These are phyloP conservation scores for Pseudomassariella vexata DNA, from an alignment of 2,329 filamentous ascomycete species.

Conservation along the genomic window DNA sequence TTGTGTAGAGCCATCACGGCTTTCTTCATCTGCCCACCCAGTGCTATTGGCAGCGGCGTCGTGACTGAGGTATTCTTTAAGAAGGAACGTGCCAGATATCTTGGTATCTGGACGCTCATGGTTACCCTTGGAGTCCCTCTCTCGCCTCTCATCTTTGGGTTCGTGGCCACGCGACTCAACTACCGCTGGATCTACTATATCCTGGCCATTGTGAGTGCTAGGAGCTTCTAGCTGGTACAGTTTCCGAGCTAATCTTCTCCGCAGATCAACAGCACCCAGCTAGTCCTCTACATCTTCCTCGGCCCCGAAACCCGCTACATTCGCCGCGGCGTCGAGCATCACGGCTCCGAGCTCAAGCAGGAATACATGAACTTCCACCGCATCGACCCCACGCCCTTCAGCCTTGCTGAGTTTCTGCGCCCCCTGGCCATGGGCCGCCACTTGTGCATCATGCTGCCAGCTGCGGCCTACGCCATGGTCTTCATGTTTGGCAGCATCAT, in stretches of 20 bases:
- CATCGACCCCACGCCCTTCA: conserved; percentile 46
- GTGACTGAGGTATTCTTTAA: conserved; percentile 54
- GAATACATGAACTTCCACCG: conserved; percentile 38
- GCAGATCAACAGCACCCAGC: conserved; percentile 50
- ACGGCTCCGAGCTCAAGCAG: conserved; percentile 33
- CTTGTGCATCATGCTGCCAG: conserved; percentile 42
- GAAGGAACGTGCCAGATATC: conserved; percentile 45
- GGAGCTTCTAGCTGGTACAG: too few relatives aligned
- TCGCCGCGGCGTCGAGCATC: conserved; percentile 25
- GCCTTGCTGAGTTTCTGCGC: conserved; percentile 41
- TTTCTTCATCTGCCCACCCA: conserved; percentile 51
- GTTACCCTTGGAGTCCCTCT: conserved; percentile 19
- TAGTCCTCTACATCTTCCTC: conserved; percentile 50
- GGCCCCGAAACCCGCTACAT: conserved; percentile 51
- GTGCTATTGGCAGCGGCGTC: conserved; percentile 49
- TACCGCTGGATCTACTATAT: conserved; percentile 57
- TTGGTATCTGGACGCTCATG: conserved; percentile 50
- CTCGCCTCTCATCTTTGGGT: conserved; percentile 31
- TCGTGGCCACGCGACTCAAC: conserved; percentile 42
- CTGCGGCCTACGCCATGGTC: conserved; percentile 48
- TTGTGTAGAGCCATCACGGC: conserved; percentile 45
- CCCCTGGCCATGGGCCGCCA: conserved; percentile 37
- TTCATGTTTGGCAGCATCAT: conserved; percentile 50
- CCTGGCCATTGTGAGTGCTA: conserved; percentile 47
- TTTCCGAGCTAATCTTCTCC: conserved; percentile 5